Evolutionary conservation across 129 eudicot species (phyloP).

Genomic region (Tagetes patula): DNA sequence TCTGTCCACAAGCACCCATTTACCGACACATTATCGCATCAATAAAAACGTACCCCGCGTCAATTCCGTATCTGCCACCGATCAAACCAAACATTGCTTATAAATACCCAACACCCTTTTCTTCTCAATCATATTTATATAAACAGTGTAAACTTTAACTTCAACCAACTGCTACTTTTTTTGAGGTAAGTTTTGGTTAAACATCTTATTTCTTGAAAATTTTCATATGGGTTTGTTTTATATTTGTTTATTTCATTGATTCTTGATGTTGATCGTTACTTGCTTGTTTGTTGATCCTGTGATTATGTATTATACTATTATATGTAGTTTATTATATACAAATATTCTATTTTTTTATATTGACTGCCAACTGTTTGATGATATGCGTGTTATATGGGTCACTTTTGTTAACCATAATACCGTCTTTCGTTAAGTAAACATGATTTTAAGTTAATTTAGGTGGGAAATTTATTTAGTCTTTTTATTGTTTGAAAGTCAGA

Average conservation of each 20-base stretch:
- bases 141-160: neutral
- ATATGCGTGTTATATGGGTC: constrained; percentile 20
- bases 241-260: constrained; percentile 18
- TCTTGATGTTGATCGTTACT: constrained; percentile 25
- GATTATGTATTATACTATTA: neutral
- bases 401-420: neutral
- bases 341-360: neutral
- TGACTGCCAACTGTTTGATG: constrained; percentile 30
- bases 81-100: neutral
- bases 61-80: constrained; percentile 21
- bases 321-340: neutral
- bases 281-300: constrained; percentile 15
- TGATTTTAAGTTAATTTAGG: neutral
- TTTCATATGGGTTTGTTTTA: constrained; percentile 2
- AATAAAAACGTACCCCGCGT: constrained; percentile 27
- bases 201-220: neutral
- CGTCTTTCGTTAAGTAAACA: neutral
- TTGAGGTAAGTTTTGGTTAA: neutral
- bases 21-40: constrained; percentile 28
- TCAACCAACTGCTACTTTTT: neutral
- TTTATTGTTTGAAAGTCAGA: neutral
- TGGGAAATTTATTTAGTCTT: constrained; percentile 1
- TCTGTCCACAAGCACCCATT: neutral
- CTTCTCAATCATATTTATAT: neutral
- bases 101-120: constrained; percentile 16